Evolutionary conservation across 2,329 filamentous ascomycete species (phyloP).

Genomic region (Colletotrichum graminicola): DNA sequence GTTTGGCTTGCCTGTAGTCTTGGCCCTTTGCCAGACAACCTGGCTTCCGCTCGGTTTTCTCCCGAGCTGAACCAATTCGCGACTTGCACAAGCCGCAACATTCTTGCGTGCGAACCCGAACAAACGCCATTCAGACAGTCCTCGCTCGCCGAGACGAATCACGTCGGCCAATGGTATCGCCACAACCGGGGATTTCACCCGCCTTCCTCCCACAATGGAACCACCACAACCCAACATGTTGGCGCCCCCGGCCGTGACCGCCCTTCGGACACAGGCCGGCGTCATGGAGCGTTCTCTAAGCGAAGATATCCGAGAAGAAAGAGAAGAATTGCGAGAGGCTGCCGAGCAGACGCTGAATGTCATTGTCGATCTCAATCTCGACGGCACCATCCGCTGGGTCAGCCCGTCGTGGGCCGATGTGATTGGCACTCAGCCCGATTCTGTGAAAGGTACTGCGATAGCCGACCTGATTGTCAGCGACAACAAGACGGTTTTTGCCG

Average conservation of each 20-base stretch:
- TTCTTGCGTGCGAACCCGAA: slow-evolving; percentile 18
- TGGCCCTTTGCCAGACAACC: slow-evolving; percentile 60
- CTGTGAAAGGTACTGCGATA: slow-evolving; percentile 81
- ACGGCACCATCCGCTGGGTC: slow-evolving; percentile 93
- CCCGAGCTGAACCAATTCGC: slow-evolving; percentile 30
- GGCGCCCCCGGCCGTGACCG: slow-evolving; percentile 66
- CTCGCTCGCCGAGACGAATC: slow-evolving; percentile 37
- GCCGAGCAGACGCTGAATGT: slow-evolving; percentile 97
- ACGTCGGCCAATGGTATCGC: slow-evolving; percentile 50
- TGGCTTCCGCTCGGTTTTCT: slow-evolving; percentile 30
- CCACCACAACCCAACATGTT: slow-evolving; percentile 55
- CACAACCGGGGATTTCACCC: slow-evolving; percentile 47
- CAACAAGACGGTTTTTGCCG: slow-evolving; percentile 83
- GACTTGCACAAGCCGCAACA: slow-evolving; percentile 23
- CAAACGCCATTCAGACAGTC: slow-evolving; percentile 23
- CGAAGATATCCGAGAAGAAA: slow-evolving; percentile 91
- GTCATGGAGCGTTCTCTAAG: slow-evolving; percentile 78
- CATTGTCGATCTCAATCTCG: slow-evolving; percentile 92
- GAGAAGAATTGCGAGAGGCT: slow-evolving; percentile 93
- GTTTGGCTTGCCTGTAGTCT: slow-evolving; percentile 59
- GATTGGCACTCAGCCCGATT: slow-evolving; percentile 81
- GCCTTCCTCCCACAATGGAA: slow-evolving; percentile 58
- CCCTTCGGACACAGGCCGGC: slow-evolving; percentile 62
- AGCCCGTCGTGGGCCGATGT: slow-evolving; percentile 97
- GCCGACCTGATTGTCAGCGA: slow-evolving; percentile 83